Percentiles rank a stretch among this genome's conserved stretches.
Evolutionary conservation across 2,329 filamentous ascomycete genomes (phyloP).

Genomic region (Ciborinia camelliae): DNA sequence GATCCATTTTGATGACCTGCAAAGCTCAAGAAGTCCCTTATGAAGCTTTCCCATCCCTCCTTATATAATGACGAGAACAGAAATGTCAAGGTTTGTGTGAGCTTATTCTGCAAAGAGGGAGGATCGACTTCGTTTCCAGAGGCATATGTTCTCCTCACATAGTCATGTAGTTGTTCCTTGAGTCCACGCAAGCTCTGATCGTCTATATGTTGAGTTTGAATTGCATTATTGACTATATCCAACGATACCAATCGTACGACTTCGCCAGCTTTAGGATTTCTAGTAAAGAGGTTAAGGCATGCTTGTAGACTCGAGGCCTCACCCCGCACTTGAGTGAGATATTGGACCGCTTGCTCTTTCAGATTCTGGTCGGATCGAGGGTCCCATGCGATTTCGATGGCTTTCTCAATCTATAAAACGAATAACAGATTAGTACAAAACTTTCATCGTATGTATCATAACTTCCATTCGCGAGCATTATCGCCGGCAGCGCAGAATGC

Average conservation of each 20-base stretch:
- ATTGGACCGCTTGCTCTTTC: constrained; percentile 80
- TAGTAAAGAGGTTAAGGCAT: constrained; percentile 80
- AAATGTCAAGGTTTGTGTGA: constrained; percentile 92
- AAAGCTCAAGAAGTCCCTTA: constrained; percentile 82
- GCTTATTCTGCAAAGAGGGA: constrained; percentile 84
- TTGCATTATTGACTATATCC: constrained; percentile 88
- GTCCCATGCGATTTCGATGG: constrained; percentile 91
- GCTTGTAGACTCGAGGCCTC: constrained; percentile 88
- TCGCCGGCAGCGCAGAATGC: neutral
- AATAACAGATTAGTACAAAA: constrained; percentile 22
- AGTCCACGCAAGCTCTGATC: constrained; percentile 68
- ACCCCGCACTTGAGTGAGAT: constrained; percentile 71
- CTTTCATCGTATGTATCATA: neutral
- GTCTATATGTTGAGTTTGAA: constrained; percentile 77
- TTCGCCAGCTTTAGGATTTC: constrained; percentile 71
- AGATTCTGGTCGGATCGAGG: constrained; percentile 70
- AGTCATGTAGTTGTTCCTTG: constrained; percentile 76
- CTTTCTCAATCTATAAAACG: constrained; percentile 74
- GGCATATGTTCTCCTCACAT: constrained; percentile 74
- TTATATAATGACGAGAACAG: constrained; percentile 87
- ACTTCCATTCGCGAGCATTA: neutral
- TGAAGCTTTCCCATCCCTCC: constrained; percentile 81
- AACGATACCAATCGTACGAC: constrained; percentile 85
- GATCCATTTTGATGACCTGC: constrained; percentile 61
- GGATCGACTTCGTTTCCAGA: constrained; percentile 60